phyloP scores from a whole-genome alignment of 495 filamentous ascomycete species.

The Aspergillus kassunensis region DNA sequence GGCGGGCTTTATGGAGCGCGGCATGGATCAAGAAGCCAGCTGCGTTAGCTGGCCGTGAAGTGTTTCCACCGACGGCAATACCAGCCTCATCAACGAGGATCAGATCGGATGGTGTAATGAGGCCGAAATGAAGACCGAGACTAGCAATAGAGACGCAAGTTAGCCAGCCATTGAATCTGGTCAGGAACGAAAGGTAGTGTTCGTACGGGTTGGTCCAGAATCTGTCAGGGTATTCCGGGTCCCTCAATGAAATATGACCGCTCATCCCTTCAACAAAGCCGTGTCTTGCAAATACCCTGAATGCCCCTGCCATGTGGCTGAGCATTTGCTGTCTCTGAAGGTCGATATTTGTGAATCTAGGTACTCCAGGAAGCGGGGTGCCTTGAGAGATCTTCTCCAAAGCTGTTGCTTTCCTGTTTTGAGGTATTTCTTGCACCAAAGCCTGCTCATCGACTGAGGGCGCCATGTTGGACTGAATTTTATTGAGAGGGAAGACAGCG shows the following conservation, averaged over 20 bases:
- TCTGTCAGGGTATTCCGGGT: slow-evolving; percentile 21
- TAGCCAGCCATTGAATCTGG: slow-evolving; percentile 21
- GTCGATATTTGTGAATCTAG: slow-evolving; percentile 35
- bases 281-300: slow-evolving; percentile 25
- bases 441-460: slow-evolving; percentile 1
- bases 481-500: background rate
- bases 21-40: slow-evolving; percentile 58
- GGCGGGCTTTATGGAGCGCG: slow-evolving; percentile 28
- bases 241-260: slow-evolving; percentile 37
- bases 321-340: slow-evolving; percentile 47
- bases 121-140: slow-evolving; percentile 42
- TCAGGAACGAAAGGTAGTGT: slow-evolving; percentile 26
- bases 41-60: slow-evolving; percentile 35
- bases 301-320: slow-evolving; percentile 44
- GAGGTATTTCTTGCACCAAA: background rate
- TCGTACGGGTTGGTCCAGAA: slow-evolving; percentile 56
- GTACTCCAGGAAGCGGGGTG: slow-evolving; percentile 12
- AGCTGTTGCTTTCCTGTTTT: slow-evolving; percentile 5
- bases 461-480: background rate
- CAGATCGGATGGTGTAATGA: slow-evolving; percentile 29
- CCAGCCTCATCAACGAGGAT: slow-evolving; percentile 32
- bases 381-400: slow-evolving; percentile 18
- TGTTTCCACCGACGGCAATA: slow-evolving; percentile 33
- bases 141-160: background rate
- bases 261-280: slow-evolving; percentile 29